These are phyloP conservation scores for Durio zibethinus DNA, from an alignment of 345 rosid genomes.

Conservation along the genomic window DNA sequence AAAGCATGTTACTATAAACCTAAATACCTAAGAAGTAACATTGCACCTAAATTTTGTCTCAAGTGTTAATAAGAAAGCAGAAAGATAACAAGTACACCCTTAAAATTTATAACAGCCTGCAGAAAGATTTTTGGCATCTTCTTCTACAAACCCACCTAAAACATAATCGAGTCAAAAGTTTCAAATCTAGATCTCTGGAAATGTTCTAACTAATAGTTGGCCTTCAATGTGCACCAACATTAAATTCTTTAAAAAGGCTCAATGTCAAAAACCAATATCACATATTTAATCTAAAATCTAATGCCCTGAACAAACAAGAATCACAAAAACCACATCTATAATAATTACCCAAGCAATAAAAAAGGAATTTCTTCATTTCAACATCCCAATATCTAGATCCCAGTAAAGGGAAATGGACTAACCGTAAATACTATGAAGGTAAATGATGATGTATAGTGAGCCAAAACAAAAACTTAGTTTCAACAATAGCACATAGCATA, in stretches of 20 bases:
- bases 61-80: neutral
- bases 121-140: neutral
- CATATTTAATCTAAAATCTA: neutral
- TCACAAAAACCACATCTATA: neutral
- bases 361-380: neutral
- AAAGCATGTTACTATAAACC: neutral
- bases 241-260: neutral
- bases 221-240: neutral
- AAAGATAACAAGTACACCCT: neutral
- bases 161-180: neutral
- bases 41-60: neutral
- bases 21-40: neutral
- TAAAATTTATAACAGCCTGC: neutral
- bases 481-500: neutral
- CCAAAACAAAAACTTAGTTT: neutral
- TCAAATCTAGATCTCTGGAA: neutral
- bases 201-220: neutral
- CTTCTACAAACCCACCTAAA: neutral
- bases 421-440: neutral
- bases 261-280: neutral
- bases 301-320: neutral
- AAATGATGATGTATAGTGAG: neutral
- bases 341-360: neutral
- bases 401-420: neutral
- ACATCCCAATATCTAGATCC: slow-evolving; percentile 2